Evolutionary conservation across 225 moss, liverwort and hornwort species (phyloP).

Genomic region (Polytrichum formosum): DNA sequence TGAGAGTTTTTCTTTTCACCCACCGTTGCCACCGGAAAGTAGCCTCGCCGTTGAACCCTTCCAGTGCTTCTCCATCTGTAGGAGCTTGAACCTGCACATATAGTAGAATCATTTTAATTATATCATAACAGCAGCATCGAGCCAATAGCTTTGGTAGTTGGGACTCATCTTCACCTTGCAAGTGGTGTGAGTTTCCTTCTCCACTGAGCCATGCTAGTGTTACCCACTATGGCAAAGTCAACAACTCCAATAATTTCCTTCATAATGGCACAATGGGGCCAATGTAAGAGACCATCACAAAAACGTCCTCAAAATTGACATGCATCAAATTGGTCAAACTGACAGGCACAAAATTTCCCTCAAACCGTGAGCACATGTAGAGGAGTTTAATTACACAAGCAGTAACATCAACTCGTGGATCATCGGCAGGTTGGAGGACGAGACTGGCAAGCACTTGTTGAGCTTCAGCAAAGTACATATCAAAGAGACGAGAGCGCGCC

Average conservation of each 20-base stretch:
- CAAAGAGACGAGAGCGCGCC: conserved; percentile 72
- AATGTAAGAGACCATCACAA: no score
- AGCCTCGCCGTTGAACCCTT: conserved; percentile 69
- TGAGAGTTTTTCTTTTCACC: conserved; percentile 22
- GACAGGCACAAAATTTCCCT: no score
- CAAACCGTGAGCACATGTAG: neutral
- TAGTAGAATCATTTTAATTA: neutral
- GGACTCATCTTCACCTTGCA: no score
- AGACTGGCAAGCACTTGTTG: conserved; percentile 67
- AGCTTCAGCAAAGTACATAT: conserved; percentile 85
- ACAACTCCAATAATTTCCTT: no score
- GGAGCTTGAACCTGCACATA: conserved; percentile 49
- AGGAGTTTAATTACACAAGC: conserved; percentile 40
- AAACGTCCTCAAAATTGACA: no score
- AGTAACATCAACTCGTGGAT: conserved; percentile 85
- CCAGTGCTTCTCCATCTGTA: conserved; percentile 39
- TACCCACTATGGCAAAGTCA: no score
- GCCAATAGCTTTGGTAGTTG: no score
- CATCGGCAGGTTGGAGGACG: conserved; percentile 83
- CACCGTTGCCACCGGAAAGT: conserved; percentile 86
- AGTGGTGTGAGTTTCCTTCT: no score
- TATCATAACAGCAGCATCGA: no score
- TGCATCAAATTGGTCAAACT: no score
- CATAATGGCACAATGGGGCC: no score
- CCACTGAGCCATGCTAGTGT: no score